Evolutionary conservation across 2,329 filamentous ascomycete genomes (phyloP).

Genomic region (Aspergillus caelatus): DNA sequence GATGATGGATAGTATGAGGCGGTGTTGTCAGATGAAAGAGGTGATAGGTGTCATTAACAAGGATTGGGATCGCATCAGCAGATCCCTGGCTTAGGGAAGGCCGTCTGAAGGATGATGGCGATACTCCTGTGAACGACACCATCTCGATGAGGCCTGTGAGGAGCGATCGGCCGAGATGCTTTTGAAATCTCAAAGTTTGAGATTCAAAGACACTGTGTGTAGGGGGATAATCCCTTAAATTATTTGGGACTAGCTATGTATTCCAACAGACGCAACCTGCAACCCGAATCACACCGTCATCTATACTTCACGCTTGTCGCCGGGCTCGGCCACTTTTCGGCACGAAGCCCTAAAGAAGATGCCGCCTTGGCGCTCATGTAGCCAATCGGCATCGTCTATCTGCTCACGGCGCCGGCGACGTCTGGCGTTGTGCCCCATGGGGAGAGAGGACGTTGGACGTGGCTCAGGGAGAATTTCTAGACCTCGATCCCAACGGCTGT

Average conservation of each 20-base stretch:
- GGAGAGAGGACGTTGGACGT: background rate
- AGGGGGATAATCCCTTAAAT: no score
- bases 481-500: background rate
- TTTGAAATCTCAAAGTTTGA: no score
- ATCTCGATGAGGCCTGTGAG: background rate
- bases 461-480: background rate
- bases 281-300: background rate
- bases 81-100: background rate
- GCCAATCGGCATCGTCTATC: background rate
- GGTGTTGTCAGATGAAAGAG: background rate
- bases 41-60: slow-evolving; percentile 1
- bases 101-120: background rate
- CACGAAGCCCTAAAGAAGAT: background rate
- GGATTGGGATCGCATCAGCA: background rate
- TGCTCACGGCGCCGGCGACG: background rate
- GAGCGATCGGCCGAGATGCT: background rate
- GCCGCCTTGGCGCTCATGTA: background rate
- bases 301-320: background rate
- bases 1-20: slow-evolving; percentile 2
- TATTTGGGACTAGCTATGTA: no score
- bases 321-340: background rate
- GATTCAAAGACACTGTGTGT: no score
- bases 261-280: background rate
- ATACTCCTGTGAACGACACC: background rate
- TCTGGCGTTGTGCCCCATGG: background rate